A percentile compares a stretch with the other conserved stretches of the same genome.
Conservation (phyloP, 2,329 filamentous ascomycete genomes). For the Cercospora beticola region DNA sequence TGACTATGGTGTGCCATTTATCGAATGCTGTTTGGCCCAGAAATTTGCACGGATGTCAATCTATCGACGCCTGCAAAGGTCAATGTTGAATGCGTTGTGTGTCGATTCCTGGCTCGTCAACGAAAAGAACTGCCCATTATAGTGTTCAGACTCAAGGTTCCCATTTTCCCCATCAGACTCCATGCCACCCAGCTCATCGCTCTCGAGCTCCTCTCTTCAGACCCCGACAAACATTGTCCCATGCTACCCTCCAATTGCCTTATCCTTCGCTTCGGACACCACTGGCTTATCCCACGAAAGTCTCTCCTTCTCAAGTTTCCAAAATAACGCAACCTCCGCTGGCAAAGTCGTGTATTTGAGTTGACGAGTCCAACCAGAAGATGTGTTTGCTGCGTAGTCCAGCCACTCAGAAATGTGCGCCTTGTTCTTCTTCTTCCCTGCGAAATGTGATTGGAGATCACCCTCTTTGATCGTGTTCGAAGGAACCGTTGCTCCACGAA, state of each 20-base stretch:
- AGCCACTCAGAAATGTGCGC: background rate
- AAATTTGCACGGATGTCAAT: too few relatives aligned
- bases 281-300: background rate
- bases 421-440: constrained; percentile 25
- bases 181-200: background rate
- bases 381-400: background rate
- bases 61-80: background rate
- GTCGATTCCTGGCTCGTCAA: background rate
- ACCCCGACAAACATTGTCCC: background rate
- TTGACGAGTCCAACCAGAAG: background rate
- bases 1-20: too few relatives aligned
- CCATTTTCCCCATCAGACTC: background rate
- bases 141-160: background rate
- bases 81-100: background rate
- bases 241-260: background rate
- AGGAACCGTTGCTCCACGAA: constrained; percentile 25
- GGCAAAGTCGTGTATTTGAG: background rate
- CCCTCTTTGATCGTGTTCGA: constrained; percentile 15
- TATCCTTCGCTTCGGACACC: background rate
- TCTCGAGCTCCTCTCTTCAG: background rate
- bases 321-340: background rate
- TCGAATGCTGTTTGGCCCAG: too few relatives aligned
- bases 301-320: background rate
- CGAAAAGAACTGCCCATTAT: background rate
- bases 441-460: constrained; percentile 29